Base-by-base conservation (phyloP, 176 grass and related monocot species). In the Carex myosuroides region DNA sequence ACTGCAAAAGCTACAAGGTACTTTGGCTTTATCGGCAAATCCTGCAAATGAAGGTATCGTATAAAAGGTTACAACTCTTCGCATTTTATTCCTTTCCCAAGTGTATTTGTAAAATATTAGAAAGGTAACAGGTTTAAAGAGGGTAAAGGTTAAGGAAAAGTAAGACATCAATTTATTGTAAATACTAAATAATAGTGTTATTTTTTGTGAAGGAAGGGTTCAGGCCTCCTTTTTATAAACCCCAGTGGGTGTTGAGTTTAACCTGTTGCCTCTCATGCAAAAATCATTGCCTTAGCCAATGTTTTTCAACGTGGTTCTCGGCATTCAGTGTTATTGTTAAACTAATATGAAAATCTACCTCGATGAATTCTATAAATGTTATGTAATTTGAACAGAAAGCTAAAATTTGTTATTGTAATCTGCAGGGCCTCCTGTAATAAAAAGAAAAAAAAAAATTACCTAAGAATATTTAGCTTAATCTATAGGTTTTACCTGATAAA, bases 1-100 rank as follows among this genome's bases (percentile, higher is more conserved):
- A 94, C 95, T 59, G 95, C 90, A 53, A 98, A 98, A 60, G 91
- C 91, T 71, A 94, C 92, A 89, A 94, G 95, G 89, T 98, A 98
- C 83, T 93, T 98, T 4, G 85, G 87, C 87, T 90, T 92, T 44
- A 91, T 82, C 10, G 86, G 86, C 80, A 93, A 84, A 35, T 98
- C 95, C 95, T 98, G 92, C 5, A n/a, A 69, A 88, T 88, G 74
- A 17, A 85, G 78, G 41, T 82, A 66, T 13, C 63, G 3, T 12
- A 62, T 10, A 79, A 79, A 57, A 72, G 20, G 30, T 81, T 62
- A 55, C 46, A 76, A 76, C 21, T 54, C 42, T 24, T 21, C 8
- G 11, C n/a, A 50, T 50, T 50, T 71, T 42, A 18, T 8, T 20
- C 3, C 37, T 71, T 71, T 44, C 68, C 29, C 13, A 2, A 13